phyloP scores from a whole-genome alignment of 331 rosid species.

The Quercus lobata region DNA sequence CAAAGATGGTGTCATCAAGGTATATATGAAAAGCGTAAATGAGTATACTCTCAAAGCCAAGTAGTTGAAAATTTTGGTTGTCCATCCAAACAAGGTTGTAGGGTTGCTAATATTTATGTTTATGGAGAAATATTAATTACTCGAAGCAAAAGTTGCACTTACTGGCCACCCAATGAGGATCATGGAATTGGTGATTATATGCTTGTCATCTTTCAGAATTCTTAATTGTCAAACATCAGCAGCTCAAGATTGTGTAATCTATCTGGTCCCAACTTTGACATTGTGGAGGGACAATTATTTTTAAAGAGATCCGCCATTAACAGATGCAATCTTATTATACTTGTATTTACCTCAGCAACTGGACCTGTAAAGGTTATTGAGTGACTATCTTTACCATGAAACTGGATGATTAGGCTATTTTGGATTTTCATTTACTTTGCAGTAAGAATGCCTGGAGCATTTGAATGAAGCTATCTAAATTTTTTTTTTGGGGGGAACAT shows the following conservation, averaged over 20 bases:
- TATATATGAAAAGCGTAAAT: slow-evolving; percentile 16
- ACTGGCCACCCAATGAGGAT: slow-evolving; percentile 23
- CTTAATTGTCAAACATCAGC: slow-evolving; percentile 17
- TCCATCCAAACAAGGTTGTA: slow-evolving; percentile 21
- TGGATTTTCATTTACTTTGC: background rate
- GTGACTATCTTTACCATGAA: no score
- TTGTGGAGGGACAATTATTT: slow-evolving; percentile 16
- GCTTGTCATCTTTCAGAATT: slow-evolving; percentile 21
- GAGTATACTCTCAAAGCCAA: slow-evolving; percentile 7
- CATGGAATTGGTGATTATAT: slow-evolving; percentile 19
- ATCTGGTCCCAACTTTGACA: slow-evolving; percentile 16
- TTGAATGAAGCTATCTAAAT: background rate
- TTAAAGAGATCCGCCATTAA: slow-evolving; percentile 8
- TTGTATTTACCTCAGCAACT: slow-evolving; percentile 5
- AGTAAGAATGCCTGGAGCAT: background rate
- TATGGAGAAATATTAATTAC: slow-evolving; percentile 22
- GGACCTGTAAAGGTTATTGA: background rate
- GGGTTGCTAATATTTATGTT: slow-evolving; percentile 39
- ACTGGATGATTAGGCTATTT: no score
- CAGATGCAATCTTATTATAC: slow-evolving; percentile 22
- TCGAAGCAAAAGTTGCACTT: slow-evolving; percentile 27
- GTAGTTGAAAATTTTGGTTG: slow-evolving; percentile 24
- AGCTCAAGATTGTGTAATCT: slow-evolving; percentile 17
- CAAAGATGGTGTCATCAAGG: slow-evolving; percentile 28
- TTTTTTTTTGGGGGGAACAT: background rate